A percentile compares a stretch with the other conserved stretches of the same genome.
These are phyloP conservation scores for Xylaria sp. DNA, from an alignment of 495 filamentous ascomycete genomes.

Conservation along the genomic window DNA sequence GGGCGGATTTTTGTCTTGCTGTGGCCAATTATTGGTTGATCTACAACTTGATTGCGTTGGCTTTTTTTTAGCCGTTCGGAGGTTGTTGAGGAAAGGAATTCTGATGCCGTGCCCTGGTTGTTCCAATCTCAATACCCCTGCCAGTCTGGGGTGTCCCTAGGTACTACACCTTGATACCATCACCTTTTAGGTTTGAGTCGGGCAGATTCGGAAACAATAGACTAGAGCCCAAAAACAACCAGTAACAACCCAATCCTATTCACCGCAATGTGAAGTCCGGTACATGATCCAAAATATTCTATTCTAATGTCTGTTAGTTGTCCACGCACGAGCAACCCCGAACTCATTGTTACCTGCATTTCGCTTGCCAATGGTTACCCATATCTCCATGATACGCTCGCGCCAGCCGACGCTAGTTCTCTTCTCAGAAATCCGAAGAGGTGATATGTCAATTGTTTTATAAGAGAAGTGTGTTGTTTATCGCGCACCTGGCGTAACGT, in stretches of 20 bases:
- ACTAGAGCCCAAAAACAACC: neutral
- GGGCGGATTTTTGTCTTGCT: neutral
- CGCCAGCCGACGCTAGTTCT: neutral
- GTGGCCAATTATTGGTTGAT: neutral
- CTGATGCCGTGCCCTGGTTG: neutral
- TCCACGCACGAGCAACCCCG: neutral
- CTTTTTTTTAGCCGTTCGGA: neutral
- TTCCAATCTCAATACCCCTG: constrained; percentile 13
- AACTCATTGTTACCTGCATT: neutral
- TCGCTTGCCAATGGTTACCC: neutral
- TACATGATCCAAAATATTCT: neutral
- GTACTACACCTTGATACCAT: neutral
- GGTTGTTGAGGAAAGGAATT: neutral
- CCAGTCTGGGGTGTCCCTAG: neutral
- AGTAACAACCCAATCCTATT: neutral
- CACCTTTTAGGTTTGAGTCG: neutral
- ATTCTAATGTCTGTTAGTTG: neutral
- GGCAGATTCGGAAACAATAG: constrained; percentile 9
- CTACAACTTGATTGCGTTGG: neutral
- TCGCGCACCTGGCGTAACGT: neutral
- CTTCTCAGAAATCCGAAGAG: neutral
- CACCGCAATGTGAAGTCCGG: neutral
- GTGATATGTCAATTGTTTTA: constrained; percentile 9
- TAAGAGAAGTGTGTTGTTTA: neutral
- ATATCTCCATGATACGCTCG: neutral